A percentile compares a stretch with the other conserved stretches of the same genome.
Conservation (phyloP, 2,329 filamentous ascomycete species). For the Thermomyces lanuginosus region DNA sequence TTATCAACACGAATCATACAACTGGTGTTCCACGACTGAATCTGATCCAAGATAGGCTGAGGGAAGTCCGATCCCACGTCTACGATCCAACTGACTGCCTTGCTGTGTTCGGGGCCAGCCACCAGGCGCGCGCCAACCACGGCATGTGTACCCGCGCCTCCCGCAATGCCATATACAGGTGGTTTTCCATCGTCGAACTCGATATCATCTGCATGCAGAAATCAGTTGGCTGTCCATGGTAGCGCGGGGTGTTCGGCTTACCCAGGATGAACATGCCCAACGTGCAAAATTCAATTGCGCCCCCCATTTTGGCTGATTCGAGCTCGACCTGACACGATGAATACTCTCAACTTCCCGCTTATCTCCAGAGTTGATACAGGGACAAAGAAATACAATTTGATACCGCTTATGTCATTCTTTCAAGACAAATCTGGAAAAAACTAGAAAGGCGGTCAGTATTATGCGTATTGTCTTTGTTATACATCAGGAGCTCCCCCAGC, state of each 20-base stretch:
- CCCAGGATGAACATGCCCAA: conserved; percentile 50
- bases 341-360: no score
- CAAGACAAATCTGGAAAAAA: no score
- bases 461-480: no score
- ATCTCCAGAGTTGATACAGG: no score
- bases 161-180: conserved; percentile 59
- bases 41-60: conserved; percentile 40
- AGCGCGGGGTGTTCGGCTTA: conserved; percentile 21
- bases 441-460: no score
- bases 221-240: conserved; percentile 1
- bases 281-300: conserved; percentile 39
- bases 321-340: no score
- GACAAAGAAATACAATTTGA: no score
- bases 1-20: conserved; percentile 51
- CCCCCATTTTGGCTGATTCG: not conserved
- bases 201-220: conserved; percentile 58
- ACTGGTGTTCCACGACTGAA: conserved; percentile 61
- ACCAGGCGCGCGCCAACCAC: conserved; percentile 80
- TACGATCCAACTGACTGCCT: conserved; percentile 71
- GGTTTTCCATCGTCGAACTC: conserved; percentile 58
- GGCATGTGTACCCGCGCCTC: conserved; percentile 74
- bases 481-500: no score
- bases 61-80: conserved; percentile 86
- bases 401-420: no score
- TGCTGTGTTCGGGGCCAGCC: conserved; percentile 51